Conservation (phyloP, 2,329 filamentous ascomycete genomes). For the Knoxdaviesia capensis region DNA sequence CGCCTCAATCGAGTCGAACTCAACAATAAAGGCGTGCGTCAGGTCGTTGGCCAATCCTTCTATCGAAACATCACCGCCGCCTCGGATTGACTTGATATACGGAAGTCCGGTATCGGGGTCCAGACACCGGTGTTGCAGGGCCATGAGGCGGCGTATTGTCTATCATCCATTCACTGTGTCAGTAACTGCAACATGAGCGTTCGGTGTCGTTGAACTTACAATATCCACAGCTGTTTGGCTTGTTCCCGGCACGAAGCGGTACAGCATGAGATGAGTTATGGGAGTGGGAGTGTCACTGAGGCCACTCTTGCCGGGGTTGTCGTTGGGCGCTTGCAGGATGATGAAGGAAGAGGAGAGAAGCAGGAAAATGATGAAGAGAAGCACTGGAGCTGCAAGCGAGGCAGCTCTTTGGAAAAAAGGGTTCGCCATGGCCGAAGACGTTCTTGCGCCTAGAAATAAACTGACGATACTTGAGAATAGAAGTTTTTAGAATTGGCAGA, state of each 20-base stretch:
- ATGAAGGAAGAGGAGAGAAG: too few species aligned
- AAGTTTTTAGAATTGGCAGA: too few species aligned
- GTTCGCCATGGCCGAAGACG: too few species aligned
- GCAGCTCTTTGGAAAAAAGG: too few species aligned
- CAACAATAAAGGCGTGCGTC: constrained; percentile 48
- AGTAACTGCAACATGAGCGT: neutral
- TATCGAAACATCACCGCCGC: constrained; percentile 1
- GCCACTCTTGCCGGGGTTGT: neutral
- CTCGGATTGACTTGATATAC: constrained; percentile 1
- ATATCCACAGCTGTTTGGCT: too few species aligned
- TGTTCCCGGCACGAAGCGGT: neutral
- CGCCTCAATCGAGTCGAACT: constrained; percentile 44
- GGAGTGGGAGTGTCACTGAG: neutral
- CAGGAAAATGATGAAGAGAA: too few species aligned
- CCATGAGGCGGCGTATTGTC: neutral
- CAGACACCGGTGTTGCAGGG: neutral
- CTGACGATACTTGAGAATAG: too few species aligned
- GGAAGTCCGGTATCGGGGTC: neutral
- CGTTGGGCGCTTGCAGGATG: neutral
- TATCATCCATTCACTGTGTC: neutral
- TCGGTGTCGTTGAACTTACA: too few species aligned
- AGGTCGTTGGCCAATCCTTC: constrained; percentile 22
- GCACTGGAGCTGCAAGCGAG: too few species aligned
- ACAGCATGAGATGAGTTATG: neutral
- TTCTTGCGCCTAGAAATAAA: too few species aligned